Evolutionary conservation across 208 protist species (phyloP), one percentile per base, ranked within the genome.

Genomic region (Leishmania amazonensis): DNA sequence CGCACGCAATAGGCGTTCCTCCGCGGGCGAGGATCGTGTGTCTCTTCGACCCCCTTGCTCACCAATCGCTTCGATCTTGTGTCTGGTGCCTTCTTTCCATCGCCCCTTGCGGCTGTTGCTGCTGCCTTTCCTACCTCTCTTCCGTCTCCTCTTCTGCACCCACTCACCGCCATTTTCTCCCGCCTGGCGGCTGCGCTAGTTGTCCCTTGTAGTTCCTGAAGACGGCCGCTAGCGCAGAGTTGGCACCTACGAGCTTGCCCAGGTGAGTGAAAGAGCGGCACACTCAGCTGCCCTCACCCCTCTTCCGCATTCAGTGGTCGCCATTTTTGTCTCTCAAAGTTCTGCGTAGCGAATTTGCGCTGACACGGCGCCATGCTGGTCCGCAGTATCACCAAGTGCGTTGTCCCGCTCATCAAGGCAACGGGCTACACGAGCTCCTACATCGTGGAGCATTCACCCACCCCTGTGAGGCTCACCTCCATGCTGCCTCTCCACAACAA

Each of bases 351-450:
- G 31, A 35, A 40, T 19, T 42, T 58, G 1, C 13, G 31, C 72
- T 57, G 72, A 42, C 72, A n/a, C 49, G 19, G 28, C 31, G n/a
- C 54, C 35, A 84, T 90, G 84, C 47, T 89, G 28, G 54, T 78
- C 31, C 68, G 78, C 24, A 84, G 57, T 67, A 76, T 89, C 28
- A 81, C 80, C 49, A 79, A 81, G 68, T 89, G 83, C 73, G 74
- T 85, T 53, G 60, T 90, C 49, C 90, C 93, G 53, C 70, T 90
- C 49, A 86, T 91, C 57, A 93, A 89, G 80, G 81, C 85, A 2
- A 95, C 93, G n/a, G 88, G 84, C 71, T 91, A 88, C 72, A 79
- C 86, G 4, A 76, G 83, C 40, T 83, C 81, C 8, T 79, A 77
- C 8, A n/a, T 81, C 1, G 77, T 85, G 21, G 83, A 85, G 62